phyloP scores from a whole-genome alignment of 139 green algal species.

The Haematococcus lacustris region DNA sequence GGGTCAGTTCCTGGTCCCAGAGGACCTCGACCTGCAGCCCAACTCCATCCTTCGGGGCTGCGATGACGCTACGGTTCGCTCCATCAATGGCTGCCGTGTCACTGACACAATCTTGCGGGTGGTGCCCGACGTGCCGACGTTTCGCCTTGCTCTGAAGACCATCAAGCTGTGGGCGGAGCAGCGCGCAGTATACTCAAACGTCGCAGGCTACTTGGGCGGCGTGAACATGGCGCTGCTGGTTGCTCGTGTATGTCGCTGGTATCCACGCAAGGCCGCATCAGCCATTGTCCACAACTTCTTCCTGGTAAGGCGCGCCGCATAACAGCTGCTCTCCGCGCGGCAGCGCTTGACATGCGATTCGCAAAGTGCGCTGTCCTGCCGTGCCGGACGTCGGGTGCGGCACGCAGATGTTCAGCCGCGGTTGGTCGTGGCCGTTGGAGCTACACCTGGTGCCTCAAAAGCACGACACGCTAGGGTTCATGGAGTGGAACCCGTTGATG shows the following conservation, averaged over 20 bases:
- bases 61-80: conserved; percentile 79
- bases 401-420: conserved; percentile 8
- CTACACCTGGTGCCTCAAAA: conserved; percentile 22
- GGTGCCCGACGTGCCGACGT: conserved; percentile 8
- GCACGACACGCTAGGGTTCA: conserved; percentile 19
- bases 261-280: conserved; percentile 59
- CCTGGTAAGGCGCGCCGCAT: conserved; percentile 41
- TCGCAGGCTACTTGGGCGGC: conserved; percentile 78
- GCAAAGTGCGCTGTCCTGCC: not conserved
- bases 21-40: conserved; percentile 63
- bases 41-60: conserved; percentile 72
- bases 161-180: conserved; percentile 90
- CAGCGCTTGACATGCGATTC: not conserved
- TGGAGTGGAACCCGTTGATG: conserved; percentile 82
- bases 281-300: conserved; percentile 78
- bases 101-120: conserved; percentile 75
- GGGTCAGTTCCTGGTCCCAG: conserved; percentile 46
- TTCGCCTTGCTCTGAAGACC: conserved; percentile 20
- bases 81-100: conserved; percentile 85
- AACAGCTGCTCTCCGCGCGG: not conserved
- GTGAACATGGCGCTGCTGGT: conserved; percentile 97
- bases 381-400: too few relatives aligned
- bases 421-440: conserved; percentile 29
- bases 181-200: conserved; percentile 77
- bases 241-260: conserved; percentile 85